A percentile compares a stretch with the other conserved stretches of the same genome.
phyloP scores from a whole-genome alignment of 768 basidiomycete genomes.

The Dictyophora rubrovolvata region DNA sequence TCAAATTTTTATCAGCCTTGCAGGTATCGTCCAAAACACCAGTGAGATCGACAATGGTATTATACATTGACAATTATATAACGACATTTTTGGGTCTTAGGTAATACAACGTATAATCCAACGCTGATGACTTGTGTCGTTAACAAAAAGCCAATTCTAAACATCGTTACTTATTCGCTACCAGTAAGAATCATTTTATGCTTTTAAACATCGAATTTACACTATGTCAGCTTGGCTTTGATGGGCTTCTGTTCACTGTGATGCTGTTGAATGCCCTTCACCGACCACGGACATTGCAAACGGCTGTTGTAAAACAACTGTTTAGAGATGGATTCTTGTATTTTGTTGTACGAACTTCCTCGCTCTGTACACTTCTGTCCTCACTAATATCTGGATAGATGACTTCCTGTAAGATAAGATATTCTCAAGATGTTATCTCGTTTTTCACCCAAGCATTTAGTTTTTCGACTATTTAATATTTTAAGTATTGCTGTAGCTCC shows the following conservation, averaged over 20 bases:
- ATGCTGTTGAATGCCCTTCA: conserved; percentile 27
- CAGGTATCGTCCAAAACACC: too few relatives aligned
- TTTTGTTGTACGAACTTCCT: conserved; percentile 23
- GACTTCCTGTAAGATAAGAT: too few relatives aligned
- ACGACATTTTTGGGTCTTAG: background rate
- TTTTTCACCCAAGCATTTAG: background rate
- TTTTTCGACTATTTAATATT: conserved; percentile 13
- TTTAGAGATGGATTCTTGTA: conserved; percentile 26
- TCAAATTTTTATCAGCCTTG: too few relatives aligned
- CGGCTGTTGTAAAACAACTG: conserved; percentile 20
- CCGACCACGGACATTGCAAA: conserved; percentile 21
- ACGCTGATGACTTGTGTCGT: background rate
- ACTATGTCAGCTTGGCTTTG: background rate
- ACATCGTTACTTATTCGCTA: background rate
- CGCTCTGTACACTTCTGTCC: too few relatives aligned
- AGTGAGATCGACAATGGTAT: too few relatives aligned
- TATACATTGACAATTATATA: too few relatives aligned
- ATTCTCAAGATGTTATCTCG: too few relatives aligned
- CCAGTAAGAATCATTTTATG: background rate
- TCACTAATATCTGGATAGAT: too few relatives aligned
- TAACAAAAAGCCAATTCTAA: background rate
- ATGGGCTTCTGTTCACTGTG: conserved; percentile 14
- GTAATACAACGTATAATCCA: background rate
- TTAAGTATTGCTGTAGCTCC: conserved; percentile 5
- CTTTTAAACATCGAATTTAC: too few relatives aligned